A percentile compares a stretch with the other conserved stretches of the same genome.
phyloP scores from a whole-genome alignment of 1,284 basidiomycete genomes.

The Xerocomus amazonicus region DNA sequence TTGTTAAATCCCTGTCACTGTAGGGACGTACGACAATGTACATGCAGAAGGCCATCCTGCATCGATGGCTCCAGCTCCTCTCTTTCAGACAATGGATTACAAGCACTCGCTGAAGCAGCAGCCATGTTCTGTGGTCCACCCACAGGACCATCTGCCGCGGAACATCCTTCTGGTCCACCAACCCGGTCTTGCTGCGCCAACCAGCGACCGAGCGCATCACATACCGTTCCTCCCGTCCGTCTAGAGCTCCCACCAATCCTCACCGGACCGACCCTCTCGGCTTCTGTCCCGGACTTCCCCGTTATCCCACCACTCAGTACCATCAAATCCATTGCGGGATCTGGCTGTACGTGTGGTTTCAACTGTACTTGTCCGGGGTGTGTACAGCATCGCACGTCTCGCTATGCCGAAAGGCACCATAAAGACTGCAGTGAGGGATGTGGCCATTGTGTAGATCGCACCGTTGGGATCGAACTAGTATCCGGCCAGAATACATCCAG shows the following conservation, averaged over 20 bases:
- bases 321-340: conserved; percentile 53
- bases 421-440: conserved; percentile 60
- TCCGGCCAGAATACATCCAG: conserved; percentile 28
- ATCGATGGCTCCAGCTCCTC: conserved; percentile 14
- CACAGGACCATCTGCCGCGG: conserved; percentile 2
- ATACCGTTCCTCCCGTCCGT: conserved; percentile 1
- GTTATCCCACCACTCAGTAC: conserved; percentile 58
- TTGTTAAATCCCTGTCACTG: conserved; percentile 64
- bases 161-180: conserved; percentile 7
- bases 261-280: neutral
- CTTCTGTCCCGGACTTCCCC: conserved; percentile 44
- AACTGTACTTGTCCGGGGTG: conserved; percentile 73
- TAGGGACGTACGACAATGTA: conserved; percentile 52
- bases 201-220: neutral
- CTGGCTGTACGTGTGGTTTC: conserved; percentile 67
- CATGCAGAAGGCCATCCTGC: conserved; percentile 38
- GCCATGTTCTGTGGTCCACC: conserved; percentile 35
- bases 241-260: conserved; percentile 32
- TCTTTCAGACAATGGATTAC: conserved; percentile 34
- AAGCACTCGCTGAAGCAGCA: conserved; percentile 50
- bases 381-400: conserved; percentile 55
- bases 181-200: conserved; percentile 15
- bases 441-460: conserved; percentile 58
- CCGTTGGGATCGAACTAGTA: conserved; percentile 39
- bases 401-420: conserved; percentile 42